Evolutionary conservation across 2,329 filamentous ascomycete genomes (phyloP), one percentile per base, ranked within the genome.

Genomic region (Aspergillus sp.): DNA sequence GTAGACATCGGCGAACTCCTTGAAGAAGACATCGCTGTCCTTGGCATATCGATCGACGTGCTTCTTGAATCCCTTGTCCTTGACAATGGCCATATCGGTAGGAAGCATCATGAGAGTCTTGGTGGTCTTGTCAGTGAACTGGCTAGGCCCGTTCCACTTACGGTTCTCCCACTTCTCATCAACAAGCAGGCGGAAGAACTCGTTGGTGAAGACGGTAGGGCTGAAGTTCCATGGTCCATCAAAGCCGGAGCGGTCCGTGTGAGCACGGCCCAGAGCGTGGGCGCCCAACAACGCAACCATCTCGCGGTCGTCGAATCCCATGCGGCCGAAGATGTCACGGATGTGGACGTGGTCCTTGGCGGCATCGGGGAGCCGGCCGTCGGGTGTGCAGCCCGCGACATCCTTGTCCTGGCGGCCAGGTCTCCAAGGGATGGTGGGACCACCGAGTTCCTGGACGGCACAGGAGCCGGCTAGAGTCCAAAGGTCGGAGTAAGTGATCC

Each of bases 101-200:
- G 95, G 95, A 76, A 99, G 81, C 93, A 99, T 98, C 95, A 99
- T 98, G 68, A 98, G 80, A 42, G 83, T 83, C 85, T 96, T 93
- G 70, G 88, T 91, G 71, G 82, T 85, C 80, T 90, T 89, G 79
- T 98, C 93, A 79, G 96, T 88, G 74, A 89, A 93, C 84, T 96
- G 93, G 78, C 88, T 87, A 64, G 92, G 92, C 26, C 95, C 93
- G 68, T 93, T 86, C 93, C 91, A 96, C 84, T 93, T 93, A 79
- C 85, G 88, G 83, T 85, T 90, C 72, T 85, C 81, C 95, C 93
- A 98, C 84, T 96, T 96, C 86, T 96, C 91, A 61, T 92, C 85
- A 34, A 96, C 71, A 48, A 99, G 83, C 15, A 98, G 85, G 66
- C 86, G 89, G 86, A 85, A 99, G 83, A 89, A 99, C 76, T 97